Percentiles rank a stretch among this genome's conserved stretches.
phyloP scores from a whole-genome alignment of 108 stramenopile genomes.

The Fragilariopsis cylindrus region DNA sequence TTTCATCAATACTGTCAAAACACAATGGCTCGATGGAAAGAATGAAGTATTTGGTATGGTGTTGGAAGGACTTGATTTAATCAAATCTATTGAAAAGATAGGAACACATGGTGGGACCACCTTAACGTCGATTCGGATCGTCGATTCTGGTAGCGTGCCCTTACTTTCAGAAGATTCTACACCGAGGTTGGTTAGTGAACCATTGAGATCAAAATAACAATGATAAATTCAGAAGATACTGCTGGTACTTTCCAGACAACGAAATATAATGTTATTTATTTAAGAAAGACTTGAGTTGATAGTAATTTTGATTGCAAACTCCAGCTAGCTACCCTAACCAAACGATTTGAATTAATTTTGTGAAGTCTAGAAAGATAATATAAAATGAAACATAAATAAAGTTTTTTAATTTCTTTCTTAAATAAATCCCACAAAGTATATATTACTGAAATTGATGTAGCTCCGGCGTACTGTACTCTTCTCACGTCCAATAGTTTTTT shows the following conservation, averaged over 20 bases:
- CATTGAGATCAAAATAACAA: too few relatives aligned
- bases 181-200: constrained; percentile 20
- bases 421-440: neutral
- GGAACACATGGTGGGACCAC: constrained; percentile 77
- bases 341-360: too few relatives aligned
- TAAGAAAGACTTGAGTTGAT: too few relatives aligned
- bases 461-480: neutral
- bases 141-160: constrained; percentile 71
- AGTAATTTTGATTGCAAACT: too few relatives aligned
- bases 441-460: neutral
- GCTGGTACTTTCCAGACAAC: too few relatives aligned
- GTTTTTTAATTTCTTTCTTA: neutral
- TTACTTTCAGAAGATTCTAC: constrained; percentile 32
- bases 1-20: constrained; percentile 91
- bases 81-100: constrained; percentile 61
- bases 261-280: too few relatives aligned
- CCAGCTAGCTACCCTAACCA: too few relatives aligned
- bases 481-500: constrained; percentile 8
- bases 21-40: constrained; percentile 88
- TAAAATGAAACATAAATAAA: too few relatives aligned
- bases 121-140: constrained; percentile 58
- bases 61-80: constrained; percentile 61
- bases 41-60: constrained; percentile 85
- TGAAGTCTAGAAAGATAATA: too few relatives aligned
- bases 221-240: too few relatives aligned